Percentiles rank a stretch among this genome's conserved stretches.
Conservation (phyloP, 768 basidiomycete genomes). For the Termitomyces heimii region DNA sequence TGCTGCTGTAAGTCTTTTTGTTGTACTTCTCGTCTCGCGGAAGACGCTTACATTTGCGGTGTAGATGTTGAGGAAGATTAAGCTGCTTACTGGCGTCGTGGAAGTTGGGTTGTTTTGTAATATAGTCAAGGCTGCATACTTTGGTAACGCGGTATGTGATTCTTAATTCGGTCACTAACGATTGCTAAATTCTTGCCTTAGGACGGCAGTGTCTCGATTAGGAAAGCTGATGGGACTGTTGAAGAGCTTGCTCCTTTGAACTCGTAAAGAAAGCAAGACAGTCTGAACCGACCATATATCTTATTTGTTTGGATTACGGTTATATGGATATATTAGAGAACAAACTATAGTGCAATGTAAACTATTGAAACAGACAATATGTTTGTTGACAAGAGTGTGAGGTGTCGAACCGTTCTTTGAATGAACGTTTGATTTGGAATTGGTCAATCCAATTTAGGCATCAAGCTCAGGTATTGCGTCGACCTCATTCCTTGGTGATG, state of each 20-base stretch:
- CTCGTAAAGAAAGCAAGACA: neutral
- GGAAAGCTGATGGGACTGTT: constrained; percentile 43
- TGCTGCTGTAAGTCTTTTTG: constrained; percentile 35
- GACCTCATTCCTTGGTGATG: neutral
- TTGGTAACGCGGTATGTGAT: constrained; percentile 68
- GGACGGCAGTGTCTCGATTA: constrained; percentile 70
- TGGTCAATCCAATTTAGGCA: neutral
- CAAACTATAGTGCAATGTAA: neutral
- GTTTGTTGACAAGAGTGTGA: neutral
- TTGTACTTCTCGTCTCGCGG: neutral
- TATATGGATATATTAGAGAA: neutral
- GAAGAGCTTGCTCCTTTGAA: constrained; percentile 23
- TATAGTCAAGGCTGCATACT: constrained; percentile 95
- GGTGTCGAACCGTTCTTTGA: neutral
- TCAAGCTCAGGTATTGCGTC: neutral
- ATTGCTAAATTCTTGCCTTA: constrained; percentile 16
- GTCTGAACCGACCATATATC: neutral
- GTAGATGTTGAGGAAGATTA: constrained; percentile 76
- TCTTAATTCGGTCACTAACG: neutral
- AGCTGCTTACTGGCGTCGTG: constrained; percentile 96
- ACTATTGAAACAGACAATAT: neutral
- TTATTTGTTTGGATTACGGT: neutral
- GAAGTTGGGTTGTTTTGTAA: constrained; percentile 97
- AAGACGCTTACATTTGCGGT: neutral
- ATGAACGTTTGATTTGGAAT: neutral